Base-by-base conservation (phyloP, 2,329 filamentous ascomycete genomes). In the Calonectria multiphialidica region DNA sequence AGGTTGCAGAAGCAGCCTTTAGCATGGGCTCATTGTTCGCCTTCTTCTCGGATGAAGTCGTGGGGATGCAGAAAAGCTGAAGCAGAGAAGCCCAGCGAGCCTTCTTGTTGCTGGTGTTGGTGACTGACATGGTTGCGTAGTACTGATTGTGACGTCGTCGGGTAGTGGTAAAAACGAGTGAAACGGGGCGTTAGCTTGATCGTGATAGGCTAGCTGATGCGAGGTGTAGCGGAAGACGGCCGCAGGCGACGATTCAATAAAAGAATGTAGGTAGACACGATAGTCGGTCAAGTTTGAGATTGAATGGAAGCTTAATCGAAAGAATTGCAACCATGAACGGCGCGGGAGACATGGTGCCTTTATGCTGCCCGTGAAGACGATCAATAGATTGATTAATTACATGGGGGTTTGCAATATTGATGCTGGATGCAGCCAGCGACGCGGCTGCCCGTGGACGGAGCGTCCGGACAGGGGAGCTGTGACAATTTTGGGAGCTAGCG, bases 201-300 rank as follows among this genome's bases (percentile, higher is more conserved):
- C 25, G 49, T 53, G 15, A 33, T n/a, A 53, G 16, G 49, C 49
- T 33, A n/a, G 15, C 16, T 53, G 28, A 18, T 33, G 28, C 28
- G 16, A 33, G 5, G 15, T 30, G 25, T 6, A 30, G 49, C 16
- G 28, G 9, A 28, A 53, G 16, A 53, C n/a, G n/a, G 16, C 2
- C 28, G 28, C 28, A 5, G 28, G 28, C 28, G 49, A 33, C 49
- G 49, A 53, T 53, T 21, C 49, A 33, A 18, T 33, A 53, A 53
- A 53, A n/a, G 49, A 53, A 53, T 53, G 49, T 53, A 25, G 28
- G 49, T 53, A 53, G 49, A 53, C 49, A n/a, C 49, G 49, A 53
- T 53, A 33, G 18, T 33, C 49, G 49, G 49, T 53, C 49, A 53
- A 53, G 49, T 53, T 53, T 53, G 49, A 33, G 28, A 18, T 33